Evolutionary conservation across 2,329 filamentous ascomycete species (phyloP), one percentile per base, ranked within the genome.

Genomic region (Xylariaceae sp.): DNA sequence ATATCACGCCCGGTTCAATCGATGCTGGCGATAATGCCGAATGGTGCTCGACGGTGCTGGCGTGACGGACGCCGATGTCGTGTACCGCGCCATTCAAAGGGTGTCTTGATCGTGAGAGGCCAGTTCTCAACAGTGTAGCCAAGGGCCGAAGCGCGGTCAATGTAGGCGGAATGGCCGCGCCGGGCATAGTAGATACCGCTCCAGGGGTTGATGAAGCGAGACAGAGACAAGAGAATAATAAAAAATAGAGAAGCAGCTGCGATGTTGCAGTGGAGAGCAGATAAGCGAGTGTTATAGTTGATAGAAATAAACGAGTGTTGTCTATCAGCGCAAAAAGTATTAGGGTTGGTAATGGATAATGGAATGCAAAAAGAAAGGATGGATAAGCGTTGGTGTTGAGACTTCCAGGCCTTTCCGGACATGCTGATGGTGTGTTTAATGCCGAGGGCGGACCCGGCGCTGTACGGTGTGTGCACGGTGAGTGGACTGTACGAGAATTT

Each of bases 141-240:
- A 67, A 52, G 48, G 65, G 65, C 52, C 58, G 60, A 51, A 66
- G 60, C 61, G 62, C 65, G 63, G 61, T 62, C 49, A 65, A 61
- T 54, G 59, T 56, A 53, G 61, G 57, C 60, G 60, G 54, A 44
- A 63, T 55, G 46, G 62, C 63, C 54, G 62, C 63, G 58, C 61
- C 56, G 54, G 63, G 63, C 65, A 67, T 66, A 49, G 59, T 61
- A 55, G 57, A 51, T n/a, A 34, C 49, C 16, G 18, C 55, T 51
- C 26, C 42, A 7, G 49, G 36, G 3, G 36, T 41, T 26, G n/a
- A 10, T 44, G 29, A 40, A 13, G 32, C 13, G 22, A 37, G 12
- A 21, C 7, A 16, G 36, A 9, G 12, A 16, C 16, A 37, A 37
- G 36, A n/a, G 36, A 18, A 18, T 5, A 37, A 37, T 4, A 42